Conservation (phyloP, 768 basidiomycete species). For the Boletus coccyginus region DNA sequence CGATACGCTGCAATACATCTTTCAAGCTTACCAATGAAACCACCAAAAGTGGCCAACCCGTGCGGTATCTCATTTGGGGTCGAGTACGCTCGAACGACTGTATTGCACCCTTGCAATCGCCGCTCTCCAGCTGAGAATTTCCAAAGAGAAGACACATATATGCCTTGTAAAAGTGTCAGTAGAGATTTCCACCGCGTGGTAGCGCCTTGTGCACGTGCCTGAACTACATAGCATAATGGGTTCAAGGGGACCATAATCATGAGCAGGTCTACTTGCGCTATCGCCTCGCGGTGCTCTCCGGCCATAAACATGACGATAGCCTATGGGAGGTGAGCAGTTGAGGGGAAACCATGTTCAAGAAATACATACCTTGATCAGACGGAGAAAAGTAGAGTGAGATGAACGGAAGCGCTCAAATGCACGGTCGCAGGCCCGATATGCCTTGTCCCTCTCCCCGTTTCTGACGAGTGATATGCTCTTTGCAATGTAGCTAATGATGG, state of each 20-base stretch:
- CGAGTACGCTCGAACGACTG: background rate
- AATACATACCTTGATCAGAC: background rate
- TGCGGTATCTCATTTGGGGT: too few species aligned
- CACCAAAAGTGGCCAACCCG: too few species aligned
- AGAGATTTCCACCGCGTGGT: background rate
- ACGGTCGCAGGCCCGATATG: background rate
- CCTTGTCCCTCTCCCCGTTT: background rate
- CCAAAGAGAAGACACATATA: background rate
- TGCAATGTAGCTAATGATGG: background rate
- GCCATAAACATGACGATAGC: background rate
- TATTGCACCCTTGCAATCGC: background rate
- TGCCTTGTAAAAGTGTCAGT: background rate
- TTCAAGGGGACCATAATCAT: background rate
- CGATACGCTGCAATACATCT: too few species aligned
- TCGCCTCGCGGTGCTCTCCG: background rate
- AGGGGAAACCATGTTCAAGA: too few species aligned
- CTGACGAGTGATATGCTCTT: background rate
- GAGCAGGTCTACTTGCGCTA: background rate
- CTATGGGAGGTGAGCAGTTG: background rate
- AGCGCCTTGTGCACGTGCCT: background rate
- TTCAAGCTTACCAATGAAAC: too few species aligned
- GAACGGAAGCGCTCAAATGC: background rate
- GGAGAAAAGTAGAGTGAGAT: background rate
- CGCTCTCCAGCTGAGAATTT: background rate
- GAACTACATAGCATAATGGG: background rate